phyloP scores from a whole-genome alignment of 108 stramenopile genomes.

The Pinguiococcus pyrenoidosus region DNA sequence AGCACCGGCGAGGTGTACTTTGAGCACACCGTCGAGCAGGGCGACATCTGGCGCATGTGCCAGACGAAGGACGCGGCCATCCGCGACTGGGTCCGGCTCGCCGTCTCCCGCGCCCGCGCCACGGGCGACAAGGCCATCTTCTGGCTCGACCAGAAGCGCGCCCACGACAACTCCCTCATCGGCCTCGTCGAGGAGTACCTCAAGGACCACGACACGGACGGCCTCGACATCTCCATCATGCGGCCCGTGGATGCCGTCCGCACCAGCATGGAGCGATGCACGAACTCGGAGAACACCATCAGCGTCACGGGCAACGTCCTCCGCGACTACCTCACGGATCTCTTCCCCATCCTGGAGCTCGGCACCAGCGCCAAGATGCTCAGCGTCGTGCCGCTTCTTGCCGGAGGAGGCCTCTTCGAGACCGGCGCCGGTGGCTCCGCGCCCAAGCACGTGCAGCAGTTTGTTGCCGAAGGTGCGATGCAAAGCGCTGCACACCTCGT shows the following conservation, averaged over 20 bases:
- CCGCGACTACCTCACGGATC: conserved; percentile 72
- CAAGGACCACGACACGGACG: conserved; percentile 62
- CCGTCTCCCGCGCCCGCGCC: conserved; percentile 61
- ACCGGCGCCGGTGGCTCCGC: conserved; percentile 84
- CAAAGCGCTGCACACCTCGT: too few relatives aligned
- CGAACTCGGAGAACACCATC: conserved; percentile 70
- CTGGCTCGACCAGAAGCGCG: conserved; percentile 76
- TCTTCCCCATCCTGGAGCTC: conserved; percentile 81
- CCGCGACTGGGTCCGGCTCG: conserved; percentile 74
- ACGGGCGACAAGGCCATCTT: conserved; percentile 65
- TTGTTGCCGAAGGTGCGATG: conserved; percentile 69
- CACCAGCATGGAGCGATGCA: conserved; percentile 63
- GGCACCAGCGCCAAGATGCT: conserved; percentile 88
- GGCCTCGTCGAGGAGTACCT: conserved; percentile 69
- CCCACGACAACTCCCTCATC: conserved; percentile 66
- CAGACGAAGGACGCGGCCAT: conserved; percentile 81
- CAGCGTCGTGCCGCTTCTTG: conserved; percentile 75
- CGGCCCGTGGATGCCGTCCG: conserved; percentile 72
- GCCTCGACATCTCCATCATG: conserved; percentile 73
- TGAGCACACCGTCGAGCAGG: conserved; percentile 56
- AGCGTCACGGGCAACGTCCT: conserved; percentile 85
- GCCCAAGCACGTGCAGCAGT: conserved; percentile 76
- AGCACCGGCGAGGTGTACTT: conserved; percentile 47
- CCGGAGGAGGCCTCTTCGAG: conserved; percentile 80
- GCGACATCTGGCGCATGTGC: conserved; percentile 88